phyloP scores from a whole-genome alignment of 139 green algal genomes.

The Chlamydomonas sp. region DNA sequence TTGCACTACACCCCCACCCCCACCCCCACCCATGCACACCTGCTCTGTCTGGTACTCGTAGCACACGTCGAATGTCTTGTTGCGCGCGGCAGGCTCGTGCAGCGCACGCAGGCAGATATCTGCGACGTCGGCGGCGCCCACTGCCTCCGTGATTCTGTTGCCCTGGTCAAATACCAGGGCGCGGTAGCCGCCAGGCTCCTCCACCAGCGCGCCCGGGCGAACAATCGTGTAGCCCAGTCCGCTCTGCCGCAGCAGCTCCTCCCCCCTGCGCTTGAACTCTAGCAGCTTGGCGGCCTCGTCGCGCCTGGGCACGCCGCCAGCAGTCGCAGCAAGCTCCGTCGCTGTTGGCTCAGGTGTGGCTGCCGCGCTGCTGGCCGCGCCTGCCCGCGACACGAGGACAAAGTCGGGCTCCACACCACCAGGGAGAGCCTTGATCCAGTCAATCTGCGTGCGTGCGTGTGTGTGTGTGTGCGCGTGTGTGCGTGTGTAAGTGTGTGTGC shows the following conservation, averaged over 20 bases:
- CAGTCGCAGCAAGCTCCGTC: neutral
- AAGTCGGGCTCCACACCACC: constrained; percentile 83
- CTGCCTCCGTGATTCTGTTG: constrained; percentile 68
- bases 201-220: constrained; percentile 66
- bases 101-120: constrained; percentile 88
- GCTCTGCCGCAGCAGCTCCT: constrained; percentile 68
- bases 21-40: too few relatives aligned
- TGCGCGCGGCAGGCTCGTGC: constrained; percentile 60
- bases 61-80: constrained; percentile 98
- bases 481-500: neutral
- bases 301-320: neutral
- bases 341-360: neutral
- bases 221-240: constrained; percentile 95
- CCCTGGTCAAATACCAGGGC: constrained; percentile 97
- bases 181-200: constrained; percentile 92
- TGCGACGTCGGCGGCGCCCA: constrained; percentile 91
- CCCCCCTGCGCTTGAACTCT: constrained; percentile 67
- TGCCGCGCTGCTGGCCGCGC: constrained; percentile 6
- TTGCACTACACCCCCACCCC: too few relatives aligned
- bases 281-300: neutral
- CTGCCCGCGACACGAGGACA: constrained; percentile 83
- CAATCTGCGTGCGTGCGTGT: constrained; percentile 35
- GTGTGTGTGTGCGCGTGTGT: constrained; percentile 1
- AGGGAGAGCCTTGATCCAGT: constrained; percentile 75
- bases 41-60: constrained; percentile 69